Evolutionary conservation across 225 moss, liverwort and hornwort genomes (phyloP).

Genomic region (Bryoerythrophyllum caledonicum): DNA sequence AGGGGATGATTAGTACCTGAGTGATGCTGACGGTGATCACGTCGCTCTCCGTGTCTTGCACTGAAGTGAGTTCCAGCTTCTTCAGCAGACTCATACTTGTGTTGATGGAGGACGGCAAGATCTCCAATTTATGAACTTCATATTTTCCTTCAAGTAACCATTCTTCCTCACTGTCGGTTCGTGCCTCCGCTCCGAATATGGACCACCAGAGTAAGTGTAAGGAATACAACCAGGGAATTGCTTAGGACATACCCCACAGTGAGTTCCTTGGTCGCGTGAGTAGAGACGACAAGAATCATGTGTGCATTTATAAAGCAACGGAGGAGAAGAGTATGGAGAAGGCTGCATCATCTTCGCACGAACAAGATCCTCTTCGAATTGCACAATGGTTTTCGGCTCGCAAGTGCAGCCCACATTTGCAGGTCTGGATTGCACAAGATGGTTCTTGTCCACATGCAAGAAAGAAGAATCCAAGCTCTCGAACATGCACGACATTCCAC

Average conservation of each 20-base stretch:
- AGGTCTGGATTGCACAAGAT: background rate
- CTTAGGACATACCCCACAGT: background rate
- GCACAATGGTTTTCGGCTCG: background rate
- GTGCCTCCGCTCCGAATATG: background rate
- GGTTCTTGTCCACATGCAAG: background rate
- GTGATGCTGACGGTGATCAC: no score
- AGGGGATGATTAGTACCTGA: background rate
- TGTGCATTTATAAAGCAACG: fast-evolving
- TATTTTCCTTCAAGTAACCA: background rate
- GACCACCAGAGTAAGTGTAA: background rate
- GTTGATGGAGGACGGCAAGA: background rate
- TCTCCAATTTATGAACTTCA: background rate
- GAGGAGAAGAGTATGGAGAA: background rate
- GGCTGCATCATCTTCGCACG: background rate
- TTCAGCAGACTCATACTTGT: background rate
- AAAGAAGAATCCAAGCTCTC: background rate
- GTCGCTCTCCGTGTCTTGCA: slow-evolving; percentile 1
- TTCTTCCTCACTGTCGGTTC: background rate
- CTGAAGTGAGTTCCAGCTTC: background rate
- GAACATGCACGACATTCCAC: background rate
- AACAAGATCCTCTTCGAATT: background rate
- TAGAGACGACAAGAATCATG: fast-evolving
- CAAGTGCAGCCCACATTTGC: background rate
- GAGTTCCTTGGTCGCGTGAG: fast-evolving
- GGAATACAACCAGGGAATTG: no score